Evolutionary conservation across 2,329 filamentous ascomycete genomes (phyloP), one percentile per base, ranked within the genome.

Genomic region (Gnomoniopsis smithogilvyi): DNA sequence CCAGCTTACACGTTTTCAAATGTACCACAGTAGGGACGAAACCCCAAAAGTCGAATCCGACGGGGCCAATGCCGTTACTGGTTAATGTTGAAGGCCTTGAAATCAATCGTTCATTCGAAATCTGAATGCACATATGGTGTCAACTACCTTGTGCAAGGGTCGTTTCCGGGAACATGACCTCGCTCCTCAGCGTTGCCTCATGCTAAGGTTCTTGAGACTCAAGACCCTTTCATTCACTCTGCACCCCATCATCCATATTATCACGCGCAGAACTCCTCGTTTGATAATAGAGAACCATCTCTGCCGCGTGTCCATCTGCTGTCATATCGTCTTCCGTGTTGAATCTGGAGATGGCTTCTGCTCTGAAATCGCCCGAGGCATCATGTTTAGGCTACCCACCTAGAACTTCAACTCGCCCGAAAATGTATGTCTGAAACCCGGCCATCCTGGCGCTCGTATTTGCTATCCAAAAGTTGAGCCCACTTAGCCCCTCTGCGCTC

Each of bases 161-260:
- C 30, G 22, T 33, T n/a, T 41, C 11, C 7, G 36, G 12, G 4
- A n/a, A 8, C 36, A 41, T 41, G 36, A 41, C 17, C 36, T 41
- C 36, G 17, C 36, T n/a, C 15, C 26, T 30, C 26, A 41, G 36
- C 17, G 11, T n/a, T n/a, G 36, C 36, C 21, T 10, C 54, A 21
- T 52, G 6, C 55, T 36, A 17, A 14, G 34, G n/a, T 22, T 36
- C 34, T 51, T 30, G 17, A 22, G n/a, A 19, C 22, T 17, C 38
- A n/a, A 19, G 17, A 57, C 48, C 49, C 36, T 36, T 19, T n/a
- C 38, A 26, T 46, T 30, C 30, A 45, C 45, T 36, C 50, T 54
- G 33, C 36, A 51, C 46, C 51, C 30, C 51, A 54, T 46, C 56
- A 52, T 43, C 51, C 45, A 26, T 33, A 36, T n/a, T n/a, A n/a